Evolutionary conservation across 108 stramenopile species (phyloP), one percentile per base, ranked within the genome.

Genomic region (Cyclostephanos tholiformis): DNA sequence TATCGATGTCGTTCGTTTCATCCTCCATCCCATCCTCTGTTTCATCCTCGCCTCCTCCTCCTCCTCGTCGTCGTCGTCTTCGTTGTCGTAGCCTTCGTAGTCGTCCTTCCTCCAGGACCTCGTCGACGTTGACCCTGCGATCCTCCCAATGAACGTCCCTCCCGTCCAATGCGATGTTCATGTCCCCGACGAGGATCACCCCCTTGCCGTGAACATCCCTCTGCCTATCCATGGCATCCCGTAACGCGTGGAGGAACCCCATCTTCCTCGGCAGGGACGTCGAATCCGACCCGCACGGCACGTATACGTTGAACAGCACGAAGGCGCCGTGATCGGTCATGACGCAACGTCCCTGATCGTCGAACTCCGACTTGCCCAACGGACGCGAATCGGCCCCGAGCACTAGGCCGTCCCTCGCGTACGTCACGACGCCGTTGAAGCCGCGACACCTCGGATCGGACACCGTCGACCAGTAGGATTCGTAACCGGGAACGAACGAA

Each of bases 261-360:
- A 95, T 91, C 55, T 90, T 91, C 65, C 83, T 81, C 26, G 78
- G 61, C 44, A 91, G 44, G 0, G 80, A 82, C n/a, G 80, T 76
- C 35, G 78, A 83, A 30, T 29, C 50, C 20, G 76, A 77, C 11
- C 83, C 86, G 49, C 86, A 85, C 2, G 97, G 97, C n/a, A 89
- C 97, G 64, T 97, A 97, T 0, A 96, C 93, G 82, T 97, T 97
- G 67, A 96, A 96, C 9, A 97, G 30, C 0, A 88, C 89, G 67
- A 95, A 95, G 1, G 30, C 59, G 7, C 92, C 93, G 76, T 97
- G 97, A 79, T 97, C 91, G 2, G 97, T 97, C 86, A 96, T 84
- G 68, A 97, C 67, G 55, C 91, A 94, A 6, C 97, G 79, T 51
- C 97, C 97, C 70, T 94, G 89, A 74, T 76, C 79, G 60, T 97